A percentile compares a stretch with the other conserved stretches of the same genome.
Evolutionary conservation across 2,329 filamentous ascomycete genomes (phyloP).

Genomic region (Hirsutella rhossiliensis): DNA sequence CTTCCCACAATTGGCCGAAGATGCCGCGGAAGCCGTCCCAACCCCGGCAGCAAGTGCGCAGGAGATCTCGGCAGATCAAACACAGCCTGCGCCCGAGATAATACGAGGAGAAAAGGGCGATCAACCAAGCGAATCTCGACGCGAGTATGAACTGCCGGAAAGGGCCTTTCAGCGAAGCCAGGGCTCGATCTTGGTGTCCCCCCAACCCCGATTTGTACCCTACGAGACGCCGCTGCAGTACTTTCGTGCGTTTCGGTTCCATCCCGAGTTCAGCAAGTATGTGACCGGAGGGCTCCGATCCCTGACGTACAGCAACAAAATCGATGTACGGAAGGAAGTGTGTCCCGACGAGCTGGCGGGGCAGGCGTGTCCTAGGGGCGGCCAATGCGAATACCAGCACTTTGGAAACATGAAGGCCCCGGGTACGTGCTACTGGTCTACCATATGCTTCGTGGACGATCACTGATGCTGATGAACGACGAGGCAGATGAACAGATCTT

Average conservation of each 20-base stretch:
- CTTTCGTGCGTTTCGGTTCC: conserved; percentile 85
- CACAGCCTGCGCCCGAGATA: too few relatives aligned
- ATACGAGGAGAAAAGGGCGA: too few relatives aligned
- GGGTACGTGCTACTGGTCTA: conserved; percentile 19
- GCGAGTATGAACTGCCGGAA: conserved; percentile 9
- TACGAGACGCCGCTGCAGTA: conserved; percentile 75
- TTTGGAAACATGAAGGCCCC: conserved; percentile 37
- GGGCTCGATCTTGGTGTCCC: conserved; percentile 1
- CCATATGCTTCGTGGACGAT: too few relatives aligned
- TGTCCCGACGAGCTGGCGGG: conserved; percentile 66
- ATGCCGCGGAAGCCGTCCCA: too few relatives aligned
- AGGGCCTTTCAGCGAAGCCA: conserved; percentile 5
- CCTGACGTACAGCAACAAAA: conserved; percentile 85
- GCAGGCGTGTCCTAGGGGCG: conserved; percentile 57
- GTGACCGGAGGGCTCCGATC: conserved; percentile 73
- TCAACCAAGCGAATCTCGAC: background rate
- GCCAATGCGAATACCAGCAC: conserved; percentile 66
- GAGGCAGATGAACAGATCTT: conserved; percentile 60
- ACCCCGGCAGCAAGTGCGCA: too few relatives aligned
- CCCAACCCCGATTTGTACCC: conserved; percentile 28
- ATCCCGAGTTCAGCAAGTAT: conserved; percentile 58
- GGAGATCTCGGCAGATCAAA: too few relatives aligned
- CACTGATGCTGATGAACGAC: conserved; percentile 34
- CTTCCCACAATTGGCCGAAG: too few relatives aligned
- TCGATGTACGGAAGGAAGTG: conserved; percentile 61